Evolutionary conservation across 1,284 basidiomycete genomes (phyloP), one percentile per base, ranked within the genome.

Genomic region (Cryptococcus sp.): DNA sequence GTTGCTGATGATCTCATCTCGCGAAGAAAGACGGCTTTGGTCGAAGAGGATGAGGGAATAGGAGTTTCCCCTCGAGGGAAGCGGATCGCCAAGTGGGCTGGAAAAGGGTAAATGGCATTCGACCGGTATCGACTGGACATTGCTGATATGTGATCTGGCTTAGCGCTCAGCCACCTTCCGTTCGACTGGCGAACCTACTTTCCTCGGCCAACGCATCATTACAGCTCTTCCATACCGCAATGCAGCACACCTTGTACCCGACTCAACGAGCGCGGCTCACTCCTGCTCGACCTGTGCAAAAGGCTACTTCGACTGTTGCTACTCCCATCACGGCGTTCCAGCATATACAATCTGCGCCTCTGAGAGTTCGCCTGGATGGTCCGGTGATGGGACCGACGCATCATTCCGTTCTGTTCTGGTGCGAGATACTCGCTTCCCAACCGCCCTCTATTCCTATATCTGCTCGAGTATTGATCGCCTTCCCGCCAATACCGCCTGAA

Each of bases 61-160:
- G 75, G 73, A 3, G 74, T 77, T 5, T 74, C 71, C 23, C 75
- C 73, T 10, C 61, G 71, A 20, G 68, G 66, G 50, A 72, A 69
- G 50, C 62, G 61, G 13, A 54, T 56, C 19, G 53, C 64, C 19
- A 67, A 70, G 52, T 68, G 69, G 67, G 58, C 53, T 41, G 68
- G 68, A 0, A 60, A 60, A 44, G 67, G 68, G 73, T 75, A 46
- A 62, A 69, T 57, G 5, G 8, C 1, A 4, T 19, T 19, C 11
- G 44, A 3, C 19, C 48, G 25, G 8, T n/a, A 42, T 41, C 17
- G 45, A 20, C 49, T 25, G 25, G 11, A 17, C 23, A 53, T 31
- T 19, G n/a, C 51, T 45, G 11, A 44, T 41, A n/a, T 19, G 51
- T 10, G 54, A 22, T 42, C 19, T 41, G 31, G 31, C 19, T 13